These are phyloP conservation scores for Bruguiera gymnorhiza DNA, from an alignment of 345 rosid species.

Conservation along the genomic window DNA sequence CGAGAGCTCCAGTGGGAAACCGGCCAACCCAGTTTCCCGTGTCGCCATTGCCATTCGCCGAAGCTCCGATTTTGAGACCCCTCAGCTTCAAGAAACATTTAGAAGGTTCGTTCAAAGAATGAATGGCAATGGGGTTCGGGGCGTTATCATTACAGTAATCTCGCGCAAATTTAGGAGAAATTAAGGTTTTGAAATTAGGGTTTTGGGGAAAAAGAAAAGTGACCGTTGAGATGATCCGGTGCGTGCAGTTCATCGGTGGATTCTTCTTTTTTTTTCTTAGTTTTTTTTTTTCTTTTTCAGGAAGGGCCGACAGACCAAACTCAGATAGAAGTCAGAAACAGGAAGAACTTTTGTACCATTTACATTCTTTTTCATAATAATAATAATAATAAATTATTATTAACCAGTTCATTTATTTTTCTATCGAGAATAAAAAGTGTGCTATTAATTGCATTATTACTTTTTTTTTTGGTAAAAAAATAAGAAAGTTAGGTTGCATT, in stretches of 20 bases:
- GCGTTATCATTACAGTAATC: not conserved
- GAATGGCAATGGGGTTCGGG: conserved; percentile 15
- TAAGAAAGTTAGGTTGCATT: too few species aligned
- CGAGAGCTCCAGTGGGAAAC: conserved; percentile 53
- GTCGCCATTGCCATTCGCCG: conserved; percentile 27
- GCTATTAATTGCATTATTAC: too few species aligned
- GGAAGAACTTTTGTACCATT: too few species aligned
- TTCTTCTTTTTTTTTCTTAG: too few species aligned
- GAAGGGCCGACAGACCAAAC: too few species aligned
- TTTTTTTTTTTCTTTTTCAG: too few species aligned
- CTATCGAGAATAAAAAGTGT: too few species aligned
- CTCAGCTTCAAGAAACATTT: conserved; percentile 22
- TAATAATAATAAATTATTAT: too few species aligned
- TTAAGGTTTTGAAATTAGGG: conserved; percentile 27
- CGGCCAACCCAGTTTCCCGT: conserved; percentile 52
- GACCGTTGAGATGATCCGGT: conserved; percentile 28
- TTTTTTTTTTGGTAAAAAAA: too few species aligned
- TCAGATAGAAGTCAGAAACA: too few species aligned
- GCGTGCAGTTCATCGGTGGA: conserved; percentile 41
- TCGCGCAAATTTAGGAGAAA: conserved; percentile 11
- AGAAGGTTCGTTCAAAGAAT: not conserved
- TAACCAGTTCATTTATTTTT: too few species aligned
- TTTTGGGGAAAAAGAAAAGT: conserved; percentile 14
- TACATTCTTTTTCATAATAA: too few species aligned
- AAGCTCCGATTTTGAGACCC: conserved; percentile 34